Evolutionary conservation across 192 early-diverging fungal genomes (phyloP).

Genomic region (Oehlia diaphana): DNA sequence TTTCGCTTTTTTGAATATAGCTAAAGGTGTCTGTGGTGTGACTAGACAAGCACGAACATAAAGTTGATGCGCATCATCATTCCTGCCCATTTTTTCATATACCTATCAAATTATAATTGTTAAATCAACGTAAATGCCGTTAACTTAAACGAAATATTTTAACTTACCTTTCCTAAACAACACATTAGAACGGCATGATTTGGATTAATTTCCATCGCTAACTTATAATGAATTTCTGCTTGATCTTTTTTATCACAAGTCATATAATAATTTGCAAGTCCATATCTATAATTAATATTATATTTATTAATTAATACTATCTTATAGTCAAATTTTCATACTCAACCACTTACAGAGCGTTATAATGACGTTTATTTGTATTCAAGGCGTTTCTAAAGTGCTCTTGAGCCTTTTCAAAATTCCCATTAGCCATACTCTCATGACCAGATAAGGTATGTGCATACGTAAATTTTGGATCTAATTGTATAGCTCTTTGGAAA

Average conservation of each 20-base stretch:
- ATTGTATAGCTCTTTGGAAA: slow-evolving; percentile 73
- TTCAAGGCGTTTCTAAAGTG: slow-evolving; percentile 72
- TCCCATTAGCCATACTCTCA: slow-evolving; percentile 74
- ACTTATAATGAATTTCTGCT: slow-evolving; percentile 72
- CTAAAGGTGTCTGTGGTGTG: slow-evolving; percentile 53
- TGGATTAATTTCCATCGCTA: slow-evolving; percentile 71
- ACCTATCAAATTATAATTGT: slow-evolving; percentile 31
- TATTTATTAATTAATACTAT: neutral
- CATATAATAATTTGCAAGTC: slow-evolving; percentile 71
- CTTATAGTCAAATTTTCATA: neutral
- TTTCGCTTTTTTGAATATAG: slow-evolving; percentile 69
- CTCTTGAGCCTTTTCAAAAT: slow-evolving; percentile 71
- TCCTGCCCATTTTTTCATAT: slow-evolving; percentile 57
- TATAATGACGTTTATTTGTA: slow-evolving; percentile 76
- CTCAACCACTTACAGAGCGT: slow-evolving; percentile 69
- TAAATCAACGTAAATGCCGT: neutral
- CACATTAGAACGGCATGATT: slow-evolving; percentile 71
- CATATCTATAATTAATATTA: slow-evolving; percentile 57
- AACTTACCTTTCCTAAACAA: slow-evolving; percentile 66
- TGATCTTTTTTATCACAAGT: slow-evolving; percentile 70
- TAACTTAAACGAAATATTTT: neutral
- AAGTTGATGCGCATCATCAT: slow-evolving; percentile 53
- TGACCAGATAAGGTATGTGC: slow-evolving; percentile 85
- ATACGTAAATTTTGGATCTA: slow-evolving; percentile 67
- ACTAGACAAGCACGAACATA: slow-evolving; percentile 62